These are phyloP conservation scores for Talaromyces wortmannii DNA, from an alignment of 495 filamentous ascomycete species.

Conservation along the genomic window DNA sequence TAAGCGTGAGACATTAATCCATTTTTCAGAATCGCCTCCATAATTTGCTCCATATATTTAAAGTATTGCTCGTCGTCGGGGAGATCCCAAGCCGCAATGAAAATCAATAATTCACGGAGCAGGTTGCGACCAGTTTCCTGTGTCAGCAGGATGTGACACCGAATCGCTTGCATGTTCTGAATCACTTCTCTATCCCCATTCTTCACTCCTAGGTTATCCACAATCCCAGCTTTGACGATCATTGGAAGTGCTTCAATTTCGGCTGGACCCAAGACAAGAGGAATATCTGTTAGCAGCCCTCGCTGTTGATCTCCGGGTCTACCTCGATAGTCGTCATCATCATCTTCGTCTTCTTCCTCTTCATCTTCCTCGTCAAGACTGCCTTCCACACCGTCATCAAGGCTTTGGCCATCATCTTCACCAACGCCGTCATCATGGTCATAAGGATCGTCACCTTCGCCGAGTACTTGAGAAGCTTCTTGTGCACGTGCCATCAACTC, in stretches of 20 bases:
- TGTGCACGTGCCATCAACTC: constrained; percentile 52
- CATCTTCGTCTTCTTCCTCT: constrained; percentile 58
- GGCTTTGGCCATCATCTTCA: constrained; percentile 40
- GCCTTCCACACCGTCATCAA: constrained; percentile 41
- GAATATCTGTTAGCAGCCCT: constrained; percentile 83
- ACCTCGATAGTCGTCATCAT: constrained; percentile 72
- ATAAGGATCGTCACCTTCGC: constrained; percentile 35
- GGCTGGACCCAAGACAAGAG: constrained; percentile 84
- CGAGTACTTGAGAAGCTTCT: constrained; percentile 38
- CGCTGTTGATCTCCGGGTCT: constrained; percentile 79
- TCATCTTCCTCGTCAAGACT: constrained; percentile 35
- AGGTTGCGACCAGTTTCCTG: constrained; percentile 82
- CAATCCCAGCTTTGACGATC: constrained; percentile 87
- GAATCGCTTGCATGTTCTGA: constrained; percentile 74
- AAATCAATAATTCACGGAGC: constrained; percentile 83
- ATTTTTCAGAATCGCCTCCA: constrained; percentile 83
- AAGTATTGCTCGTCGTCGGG: constrained; percentile 87
- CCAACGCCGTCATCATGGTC: constrained; percentile 37
- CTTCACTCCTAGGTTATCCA: constrained; percentile 43
- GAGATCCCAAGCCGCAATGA: constrained; percentile 94
- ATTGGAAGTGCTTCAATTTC: constrained; percentile 94
- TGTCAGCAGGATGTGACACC: constrained; percentile 82
- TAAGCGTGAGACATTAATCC: constrained; percentile 85
- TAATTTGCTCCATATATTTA: constrained; percentile 91
- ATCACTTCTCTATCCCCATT: constrained; percentile 49